A percentile compares a stretch with the other conserved stretches of the same genome.
Evolutionary conservation across 345 rosid genomes (phyloP).

Genomic region (Melaleuca quinquenervia): DNA sequence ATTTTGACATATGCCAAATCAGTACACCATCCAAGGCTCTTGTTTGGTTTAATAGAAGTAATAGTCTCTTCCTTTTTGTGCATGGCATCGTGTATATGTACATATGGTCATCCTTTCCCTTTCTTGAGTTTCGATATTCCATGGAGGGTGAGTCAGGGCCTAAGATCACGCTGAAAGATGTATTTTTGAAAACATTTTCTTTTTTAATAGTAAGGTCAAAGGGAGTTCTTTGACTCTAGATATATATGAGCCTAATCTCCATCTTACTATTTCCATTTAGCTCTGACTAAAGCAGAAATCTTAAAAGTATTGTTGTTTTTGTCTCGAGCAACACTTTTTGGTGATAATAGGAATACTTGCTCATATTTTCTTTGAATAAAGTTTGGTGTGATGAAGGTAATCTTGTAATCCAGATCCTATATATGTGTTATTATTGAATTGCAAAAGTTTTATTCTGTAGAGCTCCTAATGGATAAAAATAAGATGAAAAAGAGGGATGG

Average conservation of each 20-base stretch:
- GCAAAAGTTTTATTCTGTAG: neutral
- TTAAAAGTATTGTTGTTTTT: neutral
- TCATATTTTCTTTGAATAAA: neutral
- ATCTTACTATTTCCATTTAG: neutral
- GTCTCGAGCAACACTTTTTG: neutral
- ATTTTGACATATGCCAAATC: neutral
- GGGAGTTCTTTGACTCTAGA: too few relatives aligned
- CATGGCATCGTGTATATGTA: too few relatives aligned
- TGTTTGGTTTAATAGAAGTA: neutral
- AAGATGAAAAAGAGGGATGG: neutral
- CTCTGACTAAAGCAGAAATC: neutral
- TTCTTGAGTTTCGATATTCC: too few relatives aligned
- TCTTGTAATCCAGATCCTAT: neutral
- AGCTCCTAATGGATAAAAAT: neutral
- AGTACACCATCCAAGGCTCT: neutral
- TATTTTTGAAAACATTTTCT: too few relatives aligned
- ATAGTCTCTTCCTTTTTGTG: too few relatives aligned
- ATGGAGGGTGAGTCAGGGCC: too few relatives aligned
- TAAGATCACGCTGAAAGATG: too few relatives aligned
- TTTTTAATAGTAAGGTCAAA: too few relatives aligned
- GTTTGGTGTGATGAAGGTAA: neutral
- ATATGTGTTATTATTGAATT: neutral
- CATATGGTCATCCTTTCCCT: too few relatives aligned
- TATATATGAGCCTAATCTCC: neutral
- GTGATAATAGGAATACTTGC: neutral